Evolutionary conservation across 2,329 filamentous ascomycete genomes (phyloP).

Genomic region (Graphilbum sp.): DNA sequence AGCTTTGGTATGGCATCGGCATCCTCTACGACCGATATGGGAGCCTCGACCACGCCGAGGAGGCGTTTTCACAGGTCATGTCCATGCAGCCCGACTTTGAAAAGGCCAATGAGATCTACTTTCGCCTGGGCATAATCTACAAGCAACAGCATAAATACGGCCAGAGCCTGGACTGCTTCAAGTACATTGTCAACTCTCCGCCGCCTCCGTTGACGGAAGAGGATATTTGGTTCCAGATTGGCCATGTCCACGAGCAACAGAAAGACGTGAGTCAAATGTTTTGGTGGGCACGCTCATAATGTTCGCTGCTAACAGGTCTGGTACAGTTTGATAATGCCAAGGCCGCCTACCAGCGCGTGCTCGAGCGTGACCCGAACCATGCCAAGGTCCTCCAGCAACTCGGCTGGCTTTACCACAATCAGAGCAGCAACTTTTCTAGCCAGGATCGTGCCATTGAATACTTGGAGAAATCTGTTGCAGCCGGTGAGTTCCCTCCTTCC

Average conservation of each 20-base stretch:
- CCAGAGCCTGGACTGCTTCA: conserved; percentile 95
- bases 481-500: conserved; percentile 45
- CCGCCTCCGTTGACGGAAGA: conserved; percentile 87
- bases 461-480: conserved; percentile 86
- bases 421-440: conserved; percentile 77
- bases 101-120: conserved; percentile 98
- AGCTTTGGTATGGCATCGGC: conserved; percentile 96
- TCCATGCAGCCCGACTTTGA: conserved; percentile 95
- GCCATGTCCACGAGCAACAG: conserved; percentile 95
- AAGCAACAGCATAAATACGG: conserved; percentile 93
- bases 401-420: conserved; percentile 94
- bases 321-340: conserved; percentile 88
- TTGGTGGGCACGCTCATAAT: neutral
- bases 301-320: conserved; percentile 8
- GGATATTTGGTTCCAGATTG: conserved; percentile 99
- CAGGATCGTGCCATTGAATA: conserved; percentile 96
- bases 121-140: conserved; percentile 97
- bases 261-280: conserved; percentile 59
- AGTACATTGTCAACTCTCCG: conserved; percentile 89
- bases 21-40: conserved; percentile 96
- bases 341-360: conserved; percentile 76
- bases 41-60: conserved; percentile 90
- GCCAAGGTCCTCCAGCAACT: conserved; percentile 97
- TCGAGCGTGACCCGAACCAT: conserved; percentile 89
- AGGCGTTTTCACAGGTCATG: conserved; percentile 98